Conservation (phyloP, 805 yeast genomes). For the Candida gorgasii region DNA sequence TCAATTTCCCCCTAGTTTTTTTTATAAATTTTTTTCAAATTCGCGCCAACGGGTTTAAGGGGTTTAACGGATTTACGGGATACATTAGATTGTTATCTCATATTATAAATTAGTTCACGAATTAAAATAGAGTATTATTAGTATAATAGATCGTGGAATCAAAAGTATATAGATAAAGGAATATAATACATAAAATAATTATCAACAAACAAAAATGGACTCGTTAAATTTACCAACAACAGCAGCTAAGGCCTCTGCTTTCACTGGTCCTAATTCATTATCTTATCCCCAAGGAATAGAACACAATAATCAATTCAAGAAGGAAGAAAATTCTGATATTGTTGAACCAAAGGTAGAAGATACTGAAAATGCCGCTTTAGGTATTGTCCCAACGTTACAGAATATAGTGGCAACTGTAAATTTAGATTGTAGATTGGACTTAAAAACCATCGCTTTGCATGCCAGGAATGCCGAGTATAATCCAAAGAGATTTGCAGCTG, state of each 20-base stretch:
- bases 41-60: slow-evolving; percentile 7
- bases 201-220: slow-evolving; percentile 54
- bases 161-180: slow-evolving; percentile 6
- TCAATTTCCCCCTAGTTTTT: slow-evolving; percentile 14
- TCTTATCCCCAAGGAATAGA: slow-evolving; percentile 59
- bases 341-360: slow-evolving; percentile 44
- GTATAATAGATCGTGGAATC: slow-evolving; percentile 10
- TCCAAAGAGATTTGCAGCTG: slow-evolving; percentile 99
- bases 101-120: slow-evolving; percentile 3
- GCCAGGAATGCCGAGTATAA: slow-evolving; percentile 99
- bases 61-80: slow-evolving; percentile 25
- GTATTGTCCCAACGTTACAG: slow-evolving; percentile 92
- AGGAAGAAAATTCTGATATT: slow-evolving; percentile 20
- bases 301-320: slow-evolving; percentile 11
- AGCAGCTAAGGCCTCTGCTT: slow-evolving; percentile 73
- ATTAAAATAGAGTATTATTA: slow-evolving; percentile 6
- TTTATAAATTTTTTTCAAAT: neutral
- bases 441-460: slow-evolving; percentile 95
- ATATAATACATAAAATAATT: slow-evolving; percentile 14
- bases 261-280: slow-evolving; percentile 65
- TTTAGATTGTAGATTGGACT: slow-evolving; percentile 90
- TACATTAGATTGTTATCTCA: slow-evolving; percentile 47
- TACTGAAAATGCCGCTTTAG: slow-evolving; percentile 81
- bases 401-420: slow-evolving; percentile 98
- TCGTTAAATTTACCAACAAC: slow-evolving; percentile 74